Evolutionary conservation across 2,329 filamentous ascomycete species (phyloP).

Genomic region (Tolypocladium inflatum): DNA sequence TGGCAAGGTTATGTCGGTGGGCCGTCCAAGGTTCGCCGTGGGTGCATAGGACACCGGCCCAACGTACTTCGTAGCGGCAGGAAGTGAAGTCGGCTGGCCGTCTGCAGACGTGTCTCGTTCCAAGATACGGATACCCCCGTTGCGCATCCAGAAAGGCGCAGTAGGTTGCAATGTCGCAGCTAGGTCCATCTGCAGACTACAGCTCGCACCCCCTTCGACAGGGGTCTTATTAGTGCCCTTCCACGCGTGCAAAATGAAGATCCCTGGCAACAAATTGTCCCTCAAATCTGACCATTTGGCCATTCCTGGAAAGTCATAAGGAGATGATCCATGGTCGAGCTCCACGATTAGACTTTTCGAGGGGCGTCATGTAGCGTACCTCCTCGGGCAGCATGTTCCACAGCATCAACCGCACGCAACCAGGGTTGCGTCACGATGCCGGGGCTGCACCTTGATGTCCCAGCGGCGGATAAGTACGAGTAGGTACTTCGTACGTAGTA

Average conservation of each 20-base stretch:
- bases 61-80: not conserved
- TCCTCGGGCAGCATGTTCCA: not conserved
- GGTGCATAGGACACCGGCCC: not conserved
- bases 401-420: conserved; percentile 3
- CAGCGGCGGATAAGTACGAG: not conserved
- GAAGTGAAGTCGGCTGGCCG: not conserved
- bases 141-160: not conserved
- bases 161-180: not conserved
- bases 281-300: not conserved
- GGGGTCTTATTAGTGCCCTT: not conserved
- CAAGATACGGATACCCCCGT: not conserved
- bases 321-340: not conserved
- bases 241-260: not conserved
- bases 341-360: not conserved
- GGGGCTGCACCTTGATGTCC: conserved; percentile 1
- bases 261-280: not conserved
- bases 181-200: not conserved
- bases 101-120: not conserved
- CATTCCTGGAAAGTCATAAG: not conserved
- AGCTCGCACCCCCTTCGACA: not conserved
- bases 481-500: not conserved
- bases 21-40: not conserved
- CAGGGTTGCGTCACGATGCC: conserved; percentile 2
- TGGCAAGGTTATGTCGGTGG: not conserved
- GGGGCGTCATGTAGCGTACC: not conserved